A percentile compares a stretch with the other conserved stretches of the same genome.
Conservation (phyloP, 495 filamentous ascomycete genomes). For the Xylaria bambusicola region DNA sequence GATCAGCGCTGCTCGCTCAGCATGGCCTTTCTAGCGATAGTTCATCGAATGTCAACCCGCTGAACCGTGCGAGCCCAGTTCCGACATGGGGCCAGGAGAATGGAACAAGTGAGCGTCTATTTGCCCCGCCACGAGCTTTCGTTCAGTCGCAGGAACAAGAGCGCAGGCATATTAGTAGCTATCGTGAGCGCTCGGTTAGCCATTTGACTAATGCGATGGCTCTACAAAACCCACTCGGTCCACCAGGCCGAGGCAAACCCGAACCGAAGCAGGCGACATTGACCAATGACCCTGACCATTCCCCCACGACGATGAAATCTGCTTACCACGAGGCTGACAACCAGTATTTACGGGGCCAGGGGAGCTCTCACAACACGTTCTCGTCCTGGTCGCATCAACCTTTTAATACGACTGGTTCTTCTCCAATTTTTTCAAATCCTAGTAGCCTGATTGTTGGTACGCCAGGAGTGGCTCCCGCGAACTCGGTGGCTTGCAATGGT, state of each 20-base stretch:
- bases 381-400: constrained; percentile 7
- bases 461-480: constrained; percentile 22
- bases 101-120: background rate
- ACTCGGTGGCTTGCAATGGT: constrained; percentile 26
- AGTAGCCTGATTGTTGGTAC: constrained; percentile 41
- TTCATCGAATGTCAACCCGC: constrained; percentile 4
- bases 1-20: constrained; percentile 27
- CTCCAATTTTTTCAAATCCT: constrained; percentile 31
- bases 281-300: background rate
- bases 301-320: constrained; percentile 18
- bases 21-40: constrained; percentile 22
- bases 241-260: constrained; percentile 15
- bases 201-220: constrained; percentile 2
- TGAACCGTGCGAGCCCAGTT: constrained; percentile 2
- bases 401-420: constrained; percentile 16
- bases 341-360: constrained; percentile 13
- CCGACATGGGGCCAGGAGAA: constrained; percentile 13
- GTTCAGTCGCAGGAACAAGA: background rate
- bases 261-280: background rate
- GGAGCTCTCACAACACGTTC: constrained; percentile 15
- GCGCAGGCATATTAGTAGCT: constrained; percentile 3
- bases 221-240: constrained; percentile 18
- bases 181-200: constrained; percentile 25
- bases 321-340: constrained; percentile 8
- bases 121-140: background rate